Base-by-base conservation (phyloP, 169 alveolate species). In the Pseudocohnilembus persalinus region DNA sequence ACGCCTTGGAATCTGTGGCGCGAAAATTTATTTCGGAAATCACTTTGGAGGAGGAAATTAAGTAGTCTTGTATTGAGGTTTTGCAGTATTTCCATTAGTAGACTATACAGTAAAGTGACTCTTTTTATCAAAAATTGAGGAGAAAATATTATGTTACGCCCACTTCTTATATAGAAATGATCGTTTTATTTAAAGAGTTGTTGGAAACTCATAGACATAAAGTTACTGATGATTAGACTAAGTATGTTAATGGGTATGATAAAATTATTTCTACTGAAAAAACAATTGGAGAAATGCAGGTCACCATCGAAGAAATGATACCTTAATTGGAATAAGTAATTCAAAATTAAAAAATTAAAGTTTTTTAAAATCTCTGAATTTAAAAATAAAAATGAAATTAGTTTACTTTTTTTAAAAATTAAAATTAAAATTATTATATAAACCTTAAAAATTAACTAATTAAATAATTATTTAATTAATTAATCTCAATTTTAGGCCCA, bases 1-100 rank as follows among this genome's bases (percentile, higher is more conserved):
- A 97, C 84, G 99, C 99, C 11, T 86, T 97, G 26, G 93, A 91
- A 73, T 90, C 96, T 29, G 98, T 97, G 26, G 99, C 99, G 1
- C 87, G 85, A 82, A 92, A 93, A 77, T 95, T 94, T 91, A 86
- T 95, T 64, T 82, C 83, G 64, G 92, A 92, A 73, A 89, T 89
- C n/a, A 94, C 92, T 72, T 93, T 94, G 92, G 97, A 94, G 77
- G 92, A 90, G 73, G 90, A 94, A 74, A 94, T 94, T 11, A 83
- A 92, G 65, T 87, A 89, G 31, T 83, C 89, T 16, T 91, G 96
- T 35, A 95, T 96, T 16, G 95, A 94, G 82, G 87, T 95, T 94
- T 93, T 92, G 49, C 89, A 91, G 87, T 88, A 85, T 63, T 90
- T 93, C 89, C 95, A 91, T 84, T 88, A 89, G 65, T 74, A 90